Conservation (phyloP, 352 stramenopile species). For the Pythium dissotocum region DNA sequence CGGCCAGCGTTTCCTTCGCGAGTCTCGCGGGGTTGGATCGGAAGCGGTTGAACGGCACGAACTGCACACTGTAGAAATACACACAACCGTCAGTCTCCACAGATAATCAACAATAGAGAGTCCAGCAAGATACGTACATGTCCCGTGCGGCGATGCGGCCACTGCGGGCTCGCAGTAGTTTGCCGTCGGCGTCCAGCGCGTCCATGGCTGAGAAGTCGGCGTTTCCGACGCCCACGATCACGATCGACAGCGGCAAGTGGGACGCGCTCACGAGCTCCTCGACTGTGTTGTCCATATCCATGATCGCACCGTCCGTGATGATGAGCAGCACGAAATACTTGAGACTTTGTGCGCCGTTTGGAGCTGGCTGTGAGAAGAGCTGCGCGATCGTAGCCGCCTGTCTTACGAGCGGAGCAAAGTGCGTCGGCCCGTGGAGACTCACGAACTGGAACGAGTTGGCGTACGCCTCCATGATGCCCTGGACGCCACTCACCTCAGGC, state of each 20-base stretch:
- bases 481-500: constrained; percentile 63
- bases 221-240: constrained; percentile 83
- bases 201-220: constrained; percentile 73
- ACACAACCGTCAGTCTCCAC: constrained; percentile 9
- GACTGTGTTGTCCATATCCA: constrained; percentile 78
- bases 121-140: constrained; percentile 47
- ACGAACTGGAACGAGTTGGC: constrained; percentile 66
- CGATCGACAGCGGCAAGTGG: constrained; percentile 70
- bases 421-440: constrained; percentile 70
- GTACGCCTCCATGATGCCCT: constrained; percentile 64
- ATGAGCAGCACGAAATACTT: constrained; percentile 82
- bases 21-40: constrained; percentile 56
- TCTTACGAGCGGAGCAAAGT: constrained; percentile 74
- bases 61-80: constrained; percentile 53
- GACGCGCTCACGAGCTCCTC: constrained; percentile 69
- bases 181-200: constrained; percentile 55
- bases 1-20: constrained; percentile 69
- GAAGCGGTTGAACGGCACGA: constrained; percentile 76
- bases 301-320: constrained; percentile 73
- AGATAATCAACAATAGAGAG: constrained; percentile 2
- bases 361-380: constrained; percentile 41
- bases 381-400: constrained; percentile 65
- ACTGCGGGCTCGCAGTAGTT: constrained; percentile 49
- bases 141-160: constrained; percentile 44
- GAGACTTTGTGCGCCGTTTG: constrained; percentile 35